Percentiles rank a stretch among this genome's conserved stretches.
phyloP scores from a whole-genome alignment of 768 basidiomycete genomes.

The Auriculariales sp. region DNA sequence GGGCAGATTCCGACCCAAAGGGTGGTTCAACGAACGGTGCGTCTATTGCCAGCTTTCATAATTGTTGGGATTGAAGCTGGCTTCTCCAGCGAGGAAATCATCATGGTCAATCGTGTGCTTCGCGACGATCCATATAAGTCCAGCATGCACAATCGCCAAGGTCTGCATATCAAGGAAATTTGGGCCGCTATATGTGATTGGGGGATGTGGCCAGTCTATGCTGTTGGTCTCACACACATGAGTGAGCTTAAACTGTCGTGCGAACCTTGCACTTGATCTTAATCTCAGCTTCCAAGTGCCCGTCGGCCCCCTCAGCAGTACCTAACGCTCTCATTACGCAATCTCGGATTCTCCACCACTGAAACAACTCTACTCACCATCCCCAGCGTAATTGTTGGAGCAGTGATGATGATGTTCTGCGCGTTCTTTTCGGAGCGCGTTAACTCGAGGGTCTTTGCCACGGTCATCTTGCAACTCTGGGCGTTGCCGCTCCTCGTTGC shows the following conservation, averaged over 20 bases:
- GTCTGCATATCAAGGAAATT: constrained; percentile 33
- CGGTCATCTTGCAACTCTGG: constrained; percentile 44
- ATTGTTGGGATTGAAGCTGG: background rate
- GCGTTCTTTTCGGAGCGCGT: constrained; percentile 40
- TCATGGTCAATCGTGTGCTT: constrained; percentile 49
- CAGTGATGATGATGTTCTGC: constrained; percentile 30
- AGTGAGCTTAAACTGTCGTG: constrained; percentile 18
- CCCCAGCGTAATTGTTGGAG: constrained; percentile 38
- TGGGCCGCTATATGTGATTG: constrained; percentile 40
- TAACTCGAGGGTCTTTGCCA: constrained; percentile 39
- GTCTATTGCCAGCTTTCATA: constrained; percentile 4
- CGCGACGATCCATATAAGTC: constrained; percentile 55
- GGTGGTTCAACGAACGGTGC: constrained; percentile 50
- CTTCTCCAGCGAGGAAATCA: constrained; percentile 37
- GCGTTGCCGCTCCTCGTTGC: constrained; percentile 45
- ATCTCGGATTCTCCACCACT: constrained; percentile 48
- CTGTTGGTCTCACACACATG: constrained; percentile 38
- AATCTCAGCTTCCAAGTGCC: constrained; percentile 26
- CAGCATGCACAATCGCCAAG: constrained; percentile 57
- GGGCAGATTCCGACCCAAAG: constrained; percentile 41
- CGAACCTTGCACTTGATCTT: background rate
- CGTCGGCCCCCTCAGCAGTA: constrained; percentile 41
- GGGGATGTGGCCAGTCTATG: constrained; percentile 52
- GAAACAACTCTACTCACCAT: constrained; percentile 48
- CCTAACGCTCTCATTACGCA: constrained; percentile 45